Conservation (phyloP, 2,329 filamentous ascomycete species). For the Nemania abortiva region DNA sequence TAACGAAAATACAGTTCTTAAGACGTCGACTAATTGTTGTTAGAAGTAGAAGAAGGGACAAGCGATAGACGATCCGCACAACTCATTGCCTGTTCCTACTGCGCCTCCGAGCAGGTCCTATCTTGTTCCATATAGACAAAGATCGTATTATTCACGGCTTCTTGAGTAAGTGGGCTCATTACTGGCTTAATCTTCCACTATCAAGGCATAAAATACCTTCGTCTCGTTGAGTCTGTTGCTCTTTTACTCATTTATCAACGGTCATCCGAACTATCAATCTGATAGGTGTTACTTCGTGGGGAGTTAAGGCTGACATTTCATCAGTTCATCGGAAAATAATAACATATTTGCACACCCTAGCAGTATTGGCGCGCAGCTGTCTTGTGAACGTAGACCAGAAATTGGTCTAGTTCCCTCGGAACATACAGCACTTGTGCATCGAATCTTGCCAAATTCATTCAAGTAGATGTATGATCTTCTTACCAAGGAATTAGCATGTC, state of each 20-base stretch:
- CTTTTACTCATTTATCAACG: slow-evolving; percentile 19
- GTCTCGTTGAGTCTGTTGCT: slow-evolving; percentile 27
- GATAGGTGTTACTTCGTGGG: not conserved
- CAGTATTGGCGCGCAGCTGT: not conserved
- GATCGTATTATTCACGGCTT: not conserved
- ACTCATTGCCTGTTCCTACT: not conserved
- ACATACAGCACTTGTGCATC: slow-evolving; percentile 31
- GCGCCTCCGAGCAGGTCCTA: not conserved
- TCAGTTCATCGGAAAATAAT: slow-evolving; percentile 1
- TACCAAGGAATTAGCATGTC: slow-evolving; percentile 21
- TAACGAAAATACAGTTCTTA: not conserved
- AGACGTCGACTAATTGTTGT: not conserved
- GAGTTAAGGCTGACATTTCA: slow-evolving; percentile 16
- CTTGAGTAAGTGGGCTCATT: not conserved
- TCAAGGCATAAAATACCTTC: not conserved
- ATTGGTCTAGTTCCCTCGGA: slow-evolving; percentile 1
- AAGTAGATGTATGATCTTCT: slow-evolving; percentile 34
- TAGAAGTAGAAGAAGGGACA: slow-evolving; percentile 8
- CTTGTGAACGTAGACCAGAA: not conserved
- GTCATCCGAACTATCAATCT: slow-evolving; percentile 5
- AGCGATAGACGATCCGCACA: slow-evolving; percentile 2
- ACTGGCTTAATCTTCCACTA: not conserved
- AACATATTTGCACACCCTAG: not conserved
- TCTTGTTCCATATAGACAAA: not conserved
- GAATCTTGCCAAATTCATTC: slow-evolving; percentile 35